These are phyloP conservation scores for Peltaster fructicola DNA, from an alignment of 2,329 filamentous ascomycete genomes.

Conservation along the genomic window DNA sequence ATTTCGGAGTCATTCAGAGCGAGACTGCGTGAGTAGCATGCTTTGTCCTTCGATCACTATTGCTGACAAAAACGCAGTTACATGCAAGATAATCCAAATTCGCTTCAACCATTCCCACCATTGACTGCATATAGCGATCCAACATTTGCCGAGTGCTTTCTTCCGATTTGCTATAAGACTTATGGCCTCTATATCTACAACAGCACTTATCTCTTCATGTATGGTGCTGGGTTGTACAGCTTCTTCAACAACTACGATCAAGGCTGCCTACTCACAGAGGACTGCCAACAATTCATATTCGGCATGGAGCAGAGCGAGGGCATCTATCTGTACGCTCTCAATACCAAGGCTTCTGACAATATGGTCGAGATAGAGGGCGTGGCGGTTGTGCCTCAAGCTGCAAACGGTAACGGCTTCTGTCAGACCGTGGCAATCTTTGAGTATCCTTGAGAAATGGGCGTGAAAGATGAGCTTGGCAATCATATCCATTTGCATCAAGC, in stretches of 20 bases:
- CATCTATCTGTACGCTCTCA: slow-evolving; percentile 26
- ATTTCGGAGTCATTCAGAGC: slow-evolving; percentile 69
- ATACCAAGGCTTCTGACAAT: slow-evolving; percentile 27
- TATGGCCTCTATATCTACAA: slow-evolving; percentile 58
- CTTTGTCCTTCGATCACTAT: slow-evolving; percentile 3
- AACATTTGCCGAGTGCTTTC: slow-evolving; percentile 44
- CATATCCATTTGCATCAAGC: slow-evolving; percentile 1
- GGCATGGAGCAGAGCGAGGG: slow-evolving; percentile 24
- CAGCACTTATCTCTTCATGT: slow-evolving; percentile 33
- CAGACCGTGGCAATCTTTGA: slow-evolving; percentile 16
- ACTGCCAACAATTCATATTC: slow-evolving; percentile 33
- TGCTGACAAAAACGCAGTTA: slow-evolving; percentile 20
- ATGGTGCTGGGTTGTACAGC: slow-evolving; percentile 39
- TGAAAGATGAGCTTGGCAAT: slow-evolving; percentile 1
- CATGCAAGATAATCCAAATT: slow-evolving; percentile 68
- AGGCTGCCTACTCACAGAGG: slow-evolving; percentile 25
- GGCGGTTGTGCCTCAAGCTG: slow-evolving; percentile 9
- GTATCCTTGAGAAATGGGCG: slow-evolving; percentile 9
- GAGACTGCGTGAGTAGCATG: slow-evolving; percentile 54
- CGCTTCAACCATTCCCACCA: slow-evolving; percentile 45
- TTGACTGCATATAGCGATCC: slow-evolving; percentile 47
- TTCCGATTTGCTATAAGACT: slow-evolving; percentile 45
- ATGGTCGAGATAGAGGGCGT: slow-evolving; percentile 23
- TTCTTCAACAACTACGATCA: slow-evolving; percentile 41
- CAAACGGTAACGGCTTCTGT: slow-evolving; percentile 12